These are phyloP conservation scores for Aspergillus sclerotialis DNA, from an alignment of 2,329 filamentous ascomycete genomes.

Conservation along the genomic window DNA sequence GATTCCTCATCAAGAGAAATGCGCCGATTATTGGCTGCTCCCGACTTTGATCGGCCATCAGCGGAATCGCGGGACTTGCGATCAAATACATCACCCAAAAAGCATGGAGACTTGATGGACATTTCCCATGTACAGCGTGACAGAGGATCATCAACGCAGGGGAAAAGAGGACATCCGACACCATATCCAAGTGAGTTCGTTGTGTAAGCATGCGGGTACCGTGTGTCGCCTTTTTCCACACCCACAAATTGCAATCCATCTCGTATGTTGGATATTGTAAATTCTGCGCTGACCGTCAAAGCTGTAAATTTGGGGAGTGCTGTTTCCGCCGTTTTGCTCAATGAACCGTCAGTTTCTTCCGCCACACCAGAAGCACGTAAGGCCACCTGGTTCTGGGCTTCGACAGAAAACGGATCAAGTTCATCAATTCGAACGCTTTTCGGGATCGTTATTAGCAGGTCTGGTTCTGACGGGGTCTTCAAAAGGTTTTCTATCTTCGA, in stretches of 20 bases:
- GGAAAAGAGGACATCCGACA: conserved; percentile 78
- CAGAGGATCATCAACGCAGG: conserved; percentile 80
- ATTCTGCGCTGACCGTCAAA: conserved; percentile 66
- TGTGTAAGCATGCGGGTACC: conserved; percentile 90
- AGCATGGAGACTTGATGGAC: conserved; percentile 76
- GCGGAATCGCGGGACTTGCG: conserved; percentile 20
- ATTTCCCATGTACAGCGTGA: conserved; percentile 82
- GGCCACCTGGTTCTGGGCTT: conserved; percentile 39
- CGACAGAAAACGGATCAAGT: conserved; percentile 46
- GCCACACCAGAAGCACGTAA: conserved; percentile 32
- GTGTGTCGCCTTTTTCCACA: conserved; percentile 66
- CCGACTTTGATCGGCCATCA: conserved; percentile 16
- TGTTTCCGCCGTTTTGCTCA: conserved; percentile 30
- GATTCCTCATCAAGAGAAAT: conserved; percentile 72
- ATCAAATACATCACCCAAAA: conserved; percentile 67
- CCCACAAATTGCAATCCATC: conserved; percentile 93
- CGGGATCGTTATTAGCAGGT: conserved; percentile 54
- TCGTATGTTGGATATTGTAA: conserved; percentile 64
- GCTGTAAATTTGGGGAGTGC: conserved; percentile 48
- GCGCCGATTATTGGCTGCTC: conserved; percentile 26
- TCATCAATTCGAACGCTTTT: conserved; percentile 56
- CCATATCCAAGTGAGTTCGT: conserved; percentile 72
- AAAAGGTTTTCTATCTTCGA: conserved; percentile 57
- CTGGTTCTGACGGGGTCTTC: conserved; percentile 46
- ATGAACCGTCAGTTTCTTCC: conserved; percentile 31